Evolutionary conservation across 2,329 filamentous ascomycete genomes (phyloP), one percentile per base, ranked within the genome.

Genomic region (Clonostachys solani): DNA sequence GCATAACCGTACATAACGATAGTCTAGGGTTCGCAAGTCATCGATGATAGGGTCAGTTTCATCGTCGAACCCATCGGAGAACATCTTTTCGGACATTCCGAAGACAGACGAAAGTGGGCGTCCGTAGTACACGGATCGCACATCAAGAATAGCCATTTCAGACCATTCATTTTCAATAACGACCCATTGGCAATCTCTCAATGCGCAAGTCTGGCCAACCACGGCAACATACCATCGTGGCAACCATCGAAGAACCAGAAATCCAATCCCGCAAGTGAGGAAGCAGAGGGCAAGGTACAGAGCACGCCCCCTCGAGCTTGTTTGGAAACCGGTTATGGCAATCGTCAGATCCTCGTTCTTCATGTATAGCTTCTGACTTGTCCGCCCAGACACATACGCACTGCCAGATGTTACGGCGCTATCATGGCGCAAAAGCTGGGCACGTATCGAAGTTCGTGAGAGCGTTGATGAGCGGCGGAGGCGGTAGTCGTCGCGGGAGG

Each of bases 131-230:
- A 70, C 71, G 15, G 65, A 67, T 36, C 76, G 74, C 12, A 97
- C 77, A 44, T 83, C 61, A 58, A 95, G 80, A n/a, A 94, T 80
- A 12, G 79, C 76, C 65, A 97, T 87, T 65, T 97, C 92, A 44
- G 88, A 87, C 92, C 94, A 97, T 77, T 97, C 91, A 60, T 99
- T 96, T 78, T 96, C 94, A 53, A 97, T 81, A 29, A 95, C 92
- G 40, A 96, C 86, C 94, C 95, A 99, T 50, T 88, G 78, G 59
- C 89, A 94, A 47, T 87, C 81, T 46, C 78, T 77, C 33, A 99
- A 72, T 3, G 88, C 74, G 15, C 80, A 81, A 6, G 83, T 71
- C 46, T 73, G 78, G 29, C 94, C 94, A 38, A 89, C 74, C 40
- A 97, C 63, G 43, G 77, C 78, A 44, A 97, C 84, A 57, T 89